Percentiles rank a stretch among this genome's conserved stretches.
Evolutionary conservation across 495 filamentous ascomycete genomes (phyloP).

Genomic region (Penicillium paradoxum): DNA sequence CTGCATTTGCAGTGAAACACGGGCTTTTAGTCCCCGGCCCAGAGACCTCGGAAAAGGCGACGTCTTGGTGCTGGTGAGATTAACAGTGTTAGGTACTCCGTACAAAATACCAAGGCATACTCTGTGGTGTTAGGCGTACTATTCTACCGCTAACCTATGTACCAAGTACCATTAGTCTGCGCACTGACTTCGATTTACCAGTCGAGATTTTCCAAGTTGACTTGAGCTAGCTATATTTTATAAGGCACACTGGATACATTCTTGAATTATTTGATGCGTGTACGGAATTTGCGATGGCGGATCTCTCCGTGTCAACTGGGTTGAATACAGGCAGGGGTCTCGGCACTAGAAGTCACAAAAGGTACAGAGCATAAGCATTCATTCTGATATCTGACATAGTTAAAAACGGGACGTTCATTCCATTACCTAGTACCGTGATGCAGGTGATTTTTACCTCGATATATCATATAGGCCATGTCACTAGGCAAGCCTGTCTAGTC

Average conservation of each 20-base stretch:
- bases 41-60: constrained; percentile 37
- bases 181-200: constrained; percentile 20
- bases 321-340: too few relatives aligned
- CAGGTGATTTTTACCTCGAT: too few relatives aligned
- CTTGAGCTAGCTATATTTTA: constrained; percentile 15
- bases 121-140: constrained; percentile 16
- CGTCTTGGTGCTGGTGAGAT: constrained; percentile 17
- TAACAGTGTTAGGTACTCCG: too few relatives aligned
- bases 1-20: constrained; percentile 25
- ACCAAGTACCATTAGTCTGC: constrained; percentile 30
- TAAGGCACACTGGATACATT: constrained; percentile 15
- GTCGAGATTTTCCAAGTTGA: constrained; percentile 19
- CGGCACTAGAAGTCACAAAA: too few relatives aligned
- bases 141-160: constrained; percentile 24
- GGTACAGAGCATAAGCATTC: too few relatives aligned
- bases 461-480: too few relatives aligned
- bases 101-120: too few relatives aligned
- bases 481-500: too few relatives aligned
- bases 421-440: too few relatives aligned
- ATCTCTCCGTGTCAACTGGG: constrained; percentile 1
- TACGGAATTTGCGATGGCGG: constrained; percentile 8
- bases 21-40: constrained; percentile 36
- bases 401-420: too few relatives aligned
- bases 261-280: constrained; percentile 12
- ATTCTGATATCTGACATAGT: too few relatives aligned